phyloP scores from a whole-genome alignment of 1,139 yeast genomes.

The Debaryomycetaceae sp. region DNA sequence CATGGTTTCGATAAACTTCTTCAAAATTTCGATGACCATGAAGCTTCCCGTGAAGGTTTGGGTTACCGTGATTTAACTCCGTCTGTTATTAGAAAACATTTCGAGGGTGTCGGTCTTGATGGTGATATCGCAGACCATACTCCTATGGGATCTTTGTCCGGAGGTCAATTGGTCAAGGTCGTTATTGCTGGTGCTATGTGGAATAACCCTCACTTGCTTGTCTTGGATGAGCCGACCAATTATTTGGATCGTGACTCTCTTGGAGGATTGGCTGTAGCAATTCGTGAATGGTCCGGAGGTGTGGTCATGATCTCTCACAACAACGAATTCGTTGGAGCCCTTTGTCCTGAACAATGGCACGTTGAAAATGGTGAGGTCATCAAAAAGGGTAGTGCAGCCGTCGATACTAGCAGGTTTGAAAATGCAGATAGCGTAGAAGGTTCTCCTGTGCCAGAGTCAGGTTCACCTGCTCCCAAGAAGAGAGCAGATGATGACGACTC shows the following conservation, averaged over 20 bases:
- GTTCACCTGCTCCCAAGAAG: conserved; percentile 29
- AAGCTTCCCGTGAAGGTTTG: conserved; percentile 97
- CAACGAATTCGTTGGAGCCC: conserved; percentile 93
- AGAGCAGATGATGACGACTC: conserved; percentile 76
- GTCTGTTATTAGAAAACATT: conserved; percentile 89
- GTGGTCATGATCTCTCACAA: conserved; percentile 98
- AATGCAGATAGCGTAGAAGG: conserved; percentile 49
- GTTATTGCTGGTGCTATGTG: conserved; percentile 99
- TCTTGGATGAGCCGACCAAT: conserved; percentile 97
- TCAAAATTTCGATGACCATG: conserved; percentile 96
- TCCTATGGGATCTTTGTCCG: conserved; percentile 93
- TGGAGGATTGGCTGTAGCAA: conserved; percentile 96
- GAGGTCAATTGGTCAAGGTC: conserved; percentile 97
- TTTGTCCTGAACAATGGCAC: conserved; percentile 98
- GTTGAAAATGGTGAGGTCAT: conserved; percentile 90
- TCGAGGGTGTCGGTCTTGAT: conserved; percentile 94
- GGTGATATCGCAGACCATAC: conserved; percentile 99
- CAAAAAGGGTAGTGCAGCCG: conserved; percentile 74
- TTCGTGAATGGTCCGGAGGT: conserved; percentile 97
- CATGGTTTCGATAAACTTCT: conserved; percentile 85
- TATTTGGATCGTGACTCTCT: conserved; percentile 96
- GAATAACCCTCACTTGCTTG: conserved; percentile 98
- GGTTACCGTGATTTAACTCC: conserved; percentile 94
- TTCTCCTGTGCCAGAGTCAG: conserved; percentile 12
- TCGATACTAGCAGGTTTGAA: conserved; percentile 78